phyloP scores from a whole-genome alignment of 2,329 filamentous ascomycete genomes.

The Aspergillus aculeatus region DNA sequence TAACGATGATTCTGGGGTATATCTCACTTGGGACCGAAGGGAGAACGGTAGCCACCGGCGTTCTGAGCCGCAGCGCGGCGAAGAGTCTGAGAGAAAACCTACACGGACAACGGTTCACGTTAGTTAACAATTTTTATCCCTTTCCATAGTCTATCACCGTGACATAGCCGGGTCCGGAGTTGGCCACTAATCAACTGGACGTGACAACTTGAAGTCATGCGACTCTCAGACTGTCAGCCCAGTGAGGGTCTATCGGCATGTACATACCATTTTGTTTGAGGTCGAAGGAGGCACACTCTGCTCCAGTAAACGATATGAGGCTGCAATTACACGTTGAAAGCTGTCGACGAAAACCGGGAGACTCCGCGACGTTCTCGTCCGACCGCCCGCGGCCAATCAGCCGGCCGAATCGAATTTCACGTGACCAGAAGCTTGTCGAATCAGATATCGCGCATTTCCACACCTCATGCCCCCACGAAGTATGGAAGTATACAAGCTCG shows the following conservation, averaged over 20 bases:
- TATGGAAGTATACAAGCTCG: not conserved
- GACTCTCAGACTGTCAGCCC: not conserved
- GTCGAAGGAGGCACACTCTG: slow-evolving; percentile 23
- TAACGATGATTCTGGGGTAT: slow-evolving; percentile 7
- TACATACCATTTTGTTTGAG: slow-evolving; percentile 34
- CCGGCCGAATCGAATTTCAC: slow-evolving; percentile 17
- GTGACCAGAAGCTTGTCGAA: slow-evolving; percentile 20
- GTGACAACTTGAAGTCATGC: not conserved
- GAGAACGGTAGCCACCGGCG: slow-evolving; percentile 51
- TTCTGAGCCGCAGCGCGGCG: slow-evolving; percentile 40
- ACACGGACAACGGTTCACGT: slow-evolving; percentile 3
- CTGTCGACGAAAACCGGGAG: slow-evolving; percentile 38
- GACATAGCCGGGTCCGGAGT: not conserved
- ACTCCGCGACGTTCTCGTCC: slow-evolving; percentile 27
- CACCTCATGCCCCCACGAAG: not conserved
- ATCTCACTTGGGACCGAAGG: slow-evolving; percentile 58
- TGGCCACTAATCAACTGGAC: not conserved
- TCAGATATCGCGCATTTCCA: slow-evolving; percentile 19
- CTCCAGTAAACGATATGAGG: slow-evolving; percentile 21
- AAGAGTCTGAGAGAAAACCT: slow-evolving; percentile 36
- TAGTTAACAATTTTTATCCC: slow-evolving; percentile 11
- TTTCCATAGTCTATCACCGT: not conserved
- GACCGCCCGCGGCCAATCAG: slow-evolving; percentile 28
- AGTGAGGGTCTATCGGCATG: not conserved
- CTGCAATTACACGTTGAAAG: slow-evolving; percentile 13